These are phyloP conservation scores for Fomitopsis schrenkii DNA, from an alignment of 1,284 basidiomycete genomes.

Conservation along the genomic window DNA sequence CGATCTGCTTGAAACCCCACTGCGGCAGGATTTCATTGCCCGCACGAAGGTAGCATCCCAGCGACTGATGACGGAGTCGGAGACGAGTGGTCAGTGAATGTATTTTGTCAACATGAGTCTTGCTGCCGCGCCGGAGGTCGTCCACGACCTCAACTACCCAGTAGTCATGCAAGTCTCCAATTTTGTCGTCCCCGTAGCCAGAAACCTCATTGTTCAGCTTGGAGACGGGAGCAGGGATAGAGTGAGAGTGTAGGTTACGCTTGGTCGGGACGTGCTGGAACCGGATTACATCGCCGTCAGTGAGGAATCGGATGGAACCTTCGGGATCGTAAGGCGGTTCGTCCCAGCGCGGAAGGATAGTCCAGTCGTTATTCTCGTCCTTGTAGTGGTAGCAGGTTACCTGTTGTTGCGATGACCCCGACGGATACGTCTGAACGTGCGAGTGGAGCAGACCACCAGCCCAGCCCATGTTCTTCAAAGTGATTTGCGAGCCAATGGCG, in stretches of 20 bases:
- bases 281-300: slow-evolving; percentile 78
- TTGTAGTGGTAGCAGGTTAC: slow-evolving; percentile 99
- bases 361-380: slow-evolving; percentile 96
- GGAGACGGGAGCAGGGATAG: slow-evolving; percentile 82
- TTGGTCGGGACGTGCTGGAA: slow-evolving; percentile 80
- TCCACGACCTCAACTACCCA: slow-evolving; percentile 96
- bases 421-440: slow-evolving; percentile 91
- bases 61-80: slow-evolving; percentile 74
- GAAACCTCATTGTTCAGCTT: slow-evolving; percentile 93
- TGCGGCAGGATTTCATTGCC: slow-evolving; percentile 89
- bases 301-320: slow-evolving; percentile 67
- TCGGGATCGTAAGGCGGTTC: slow-evolving; percentile 62
- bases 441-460: slow-evolving; percentile 96
- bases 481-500: slow-evolving; percentile 87
- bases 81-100: slow-evolving; percentile 90
- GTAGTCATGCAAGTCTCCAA: slow-evolving; percentile 88
- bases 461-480: slow-evolving; percentile 97
- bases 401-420: slow-evolving; percentile 94
- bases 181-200: slow-evolving; percentile 84
- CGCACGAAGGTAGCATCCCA: slow-evolving; percentile 89
- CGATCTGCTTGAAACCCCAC: slow-evolving; percentile 99
- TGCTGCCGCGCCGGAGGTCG: slow-evolving; percentile 69
- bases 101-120: slow-evolving; percentile 62
- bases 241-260: slow-evolving; percentile 93
- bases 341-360: slow-evolving; percentile 80